Percentiles rank a stretch among this genome's conserved stretches.
Evolutionary conservation across 1,284 basidiomycete genomes (phyloP).

Genomic region (Boletus hoseneyae): DNA sequence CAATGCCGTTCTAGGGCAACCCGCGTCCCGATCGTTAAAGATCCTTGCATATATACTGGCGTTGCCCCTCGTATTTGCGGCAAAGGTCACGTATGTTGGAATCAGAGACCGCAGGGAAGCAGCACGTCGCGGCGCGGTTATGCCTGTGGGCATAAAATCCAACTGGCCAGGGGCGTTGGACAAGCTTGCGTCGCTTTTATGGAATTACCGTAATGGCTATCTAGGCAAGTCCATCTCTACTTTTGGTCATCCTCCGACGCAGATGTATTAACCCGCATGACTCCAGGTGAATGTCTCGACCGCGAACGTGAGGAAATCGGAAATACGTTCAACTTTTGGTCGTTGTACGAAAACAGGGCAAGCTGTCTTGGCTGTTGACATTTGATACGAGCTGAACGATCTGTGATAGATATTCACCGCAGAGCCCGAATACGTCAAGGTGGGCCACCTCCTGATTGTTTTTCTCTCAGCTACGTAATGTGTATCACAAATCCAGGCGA

Average conservation of each 20-base stretch:
- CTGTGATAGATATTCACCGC: conserved; percentile 31
- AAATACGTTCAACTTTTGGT: conserved; percentile 30
- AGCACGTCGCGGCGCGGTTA: conserved; percentile 1
- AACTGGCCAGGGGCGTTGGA: conserved; percentile 34
- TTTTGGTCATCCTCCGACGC: not conserved
- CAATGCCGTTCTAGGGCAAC: not conserved
- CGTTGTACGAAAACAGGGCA: conserved; percentile 36
- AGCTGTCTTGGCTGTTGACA: not conserved
- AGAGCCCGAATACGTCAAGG: conserved; percentile 29
- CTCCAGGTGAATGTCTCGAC: conserved; percentile 27
- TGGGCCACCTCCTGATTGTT: no score
- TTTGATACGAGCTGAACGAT: not conserved
- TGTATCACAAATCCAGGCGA: conserved; percentile 20
- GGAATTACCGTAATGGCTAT: conserved; percentile 33
- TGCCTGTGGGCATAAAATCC: conserved; percentile 26
- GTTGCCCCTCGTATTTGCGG: conserved; percentile 18
- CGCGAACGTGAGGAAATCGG: conserved; percentile 25
- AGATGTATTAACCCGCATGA: not conserved
- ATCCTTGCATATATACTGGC: not conserved
- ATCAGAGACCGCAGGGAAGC: conserved; percentile 28
- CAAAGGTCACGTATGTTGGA: conserved; percentile 22
- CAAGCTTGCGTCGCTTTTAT: conserved; percentile 25
- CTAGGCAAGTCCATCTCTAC: conserved; percentile 19
- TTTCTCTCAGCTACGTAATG: not conserved
- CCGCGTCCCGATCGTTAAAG: conserved; percentile 15